Base-by-base conservation (phyloP, 1,284 basidiomycete genomes). In the Neonothopanus nambi region DNA sequence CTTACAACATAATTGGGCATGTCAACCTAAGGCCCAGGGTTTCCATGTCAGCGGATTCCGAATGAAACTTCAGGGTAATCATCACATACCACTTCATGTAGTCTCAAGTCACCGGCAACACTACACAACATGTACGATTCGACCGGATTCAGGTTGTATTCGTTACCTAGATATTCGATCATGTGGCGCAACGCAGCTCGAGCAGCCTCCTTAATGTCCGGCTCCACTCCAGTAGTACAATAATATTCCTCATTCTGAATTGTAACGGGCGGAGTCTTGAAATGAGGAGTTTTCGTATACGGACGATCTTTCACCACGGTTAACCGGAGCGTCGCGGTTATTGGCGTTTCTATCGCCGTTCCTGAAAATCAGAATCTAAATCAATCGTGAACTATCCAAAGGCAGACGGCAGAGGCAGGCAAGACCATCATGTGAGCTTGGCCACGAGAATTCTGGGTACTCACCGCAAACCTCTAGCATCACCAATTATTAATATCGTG, bases 1-100 rank as follows among this genome's bases (percentile, higher is more conserved):
- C 78, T 57, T 63, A 84, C 82, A 44, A 84, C 75, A 57, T 82
- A 85, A 61, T 84, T 84, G 11, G 82, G 82, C 82, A 84, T 83
- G 57, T 84, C 82, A 40, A 84, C 80, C 81, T 82, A 17, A n/a
- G 39, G 48, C 20, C 11, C 5, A 5, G 26, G 30, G 30, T 33
- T 4, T 11, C 30, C 30, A 33, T 33, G 30, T 33, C 9, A 33
- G 30, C 30, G 30, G 8, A 33, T n/a, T n/a, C n/a, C n/a, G 40
- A 28, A 48, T 6, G 21, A 45, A 36, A 28, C 17, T 3, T 28
- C 12, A 23, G 17, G 15, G 28, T 11, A 46, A n/a, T 35, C 23
- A 37, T 20, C 12, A 74, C 80, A 53, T 43, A 83, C 83, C 63
- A 83, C 82, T 68, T 85, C 83, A 56, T 83, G 83, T 71, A 85